Conservation (phyloP, 2,329 filamentous ascomycete species). For the Clarireedia hainanense region DNA sequence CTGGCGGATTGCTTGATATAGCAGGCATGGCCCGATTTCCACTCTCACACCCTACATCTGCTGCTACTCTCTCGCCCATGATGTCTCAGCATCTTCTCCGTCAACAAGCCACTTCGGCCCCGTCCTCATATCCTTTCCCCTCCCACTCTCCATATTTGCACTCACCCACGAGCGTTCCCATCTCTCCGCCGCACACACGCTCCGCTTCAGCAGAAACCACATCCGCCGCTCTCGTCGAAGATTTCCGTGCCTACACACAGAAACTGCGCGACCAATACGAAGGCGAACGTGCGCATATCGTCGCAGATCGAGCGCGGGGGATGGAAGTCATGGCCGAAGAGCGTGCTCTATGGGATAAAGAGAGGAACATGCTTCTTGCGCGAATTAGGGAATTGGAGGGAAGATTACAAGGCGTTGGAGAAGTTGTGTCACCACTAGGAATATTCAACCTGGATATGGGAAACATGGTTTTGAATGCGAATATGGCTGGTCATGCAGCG, state of each 20-base stretch:
- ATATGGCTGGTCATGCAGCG: neutral
- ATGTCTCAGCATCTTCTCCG: neutral
- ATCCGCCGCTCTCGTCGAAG: slow-evolving; percentile 23
- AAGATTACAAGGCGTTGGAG: slow-evolving; percentile 8
- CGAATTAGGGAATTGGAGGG: slow-evolving; percentile 25
- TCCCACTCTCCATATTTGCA: slow-evolving; percentile 5
- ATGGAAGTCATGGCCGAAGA: slow-evolving; percentile 30
- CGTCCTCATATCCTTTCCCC: neutral
- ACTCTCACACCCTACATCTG: neutral
- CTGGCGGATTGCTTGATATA: slow-evolving; percentile 19
- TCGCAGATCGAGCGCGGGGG: slow-evolving; percentile 23
- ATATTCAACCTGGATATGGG: slow-evolving; percentile 4
- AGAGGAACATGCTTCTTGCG: slow-evolving; percentile 21
- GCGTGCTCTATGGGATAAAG: slow-evolving; percentile 28
- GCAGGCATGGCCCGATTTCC: slow-evolving; percentile 2
- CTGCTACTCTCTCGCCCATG: neutral
- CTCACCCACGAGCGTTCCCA: slow-evolving; percentile 12
- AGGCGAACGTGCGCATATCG: slow-evolving; percentile 28
- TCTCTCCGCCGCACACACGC: slow-evolving; percentile 28
- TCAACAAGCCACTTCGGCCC: neutral
- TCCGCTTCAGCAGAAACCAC: slow-evolving; percentile 24
- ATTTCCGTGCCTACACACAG: slow-evolving; percentile 27
- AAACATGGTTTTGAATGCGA: neutral
- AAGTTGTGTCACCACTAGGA: slow-evolving; percentile 1
- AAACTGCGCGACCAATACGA: slow-evolving; percentile 25